phyloP scores from a whole-genome alignment of 2,329 filamentous ascomycete species.

The Fusarium algeriense region DNA sequence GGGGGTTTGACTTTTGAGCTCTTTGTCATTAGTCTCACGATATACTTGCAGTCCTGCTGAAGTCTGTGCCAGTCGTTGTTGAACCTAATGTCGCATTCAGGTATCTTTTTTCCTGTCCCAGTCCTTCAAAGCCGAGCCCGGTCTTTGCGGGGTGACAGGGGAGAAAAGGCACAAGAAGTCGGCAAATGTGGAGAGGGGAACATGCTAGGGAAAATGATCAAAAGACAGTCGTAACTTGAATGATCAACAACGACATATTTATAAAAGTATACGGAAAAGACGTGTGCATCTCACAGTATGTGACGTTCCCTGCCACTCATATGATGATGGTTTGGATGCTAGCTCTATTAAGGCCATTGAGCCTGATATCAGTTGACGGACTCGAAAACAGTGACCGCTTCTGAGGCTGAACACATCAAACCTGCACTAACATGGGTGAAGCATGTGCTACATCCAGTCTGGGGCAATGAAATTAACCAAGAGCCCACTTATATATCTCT shows the following conservation, averaged over 20 bases:
- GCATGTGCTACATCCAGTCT: slow-evolving; percentile 22
- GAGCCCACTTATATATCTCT: slow-evolving; percentile 4
- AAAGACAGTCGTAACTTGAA: neutral
- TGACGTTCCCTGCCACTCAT: neutral
- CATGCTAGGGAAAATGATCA: neutral
- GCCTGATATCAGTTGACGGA: neutral
- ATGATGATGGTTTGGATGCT: neutral
- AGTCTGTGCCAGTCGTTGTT: neutral
- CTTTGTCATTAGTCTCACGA: neutral
- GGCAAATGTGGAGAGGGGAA: slow-evolving; percentile 13
- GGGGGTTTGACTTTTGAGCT: neutral
- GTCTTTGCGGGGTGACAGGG: slow-evolving; percentile 32
- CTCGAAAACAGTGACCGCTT: slow-evolving; percentile 17
- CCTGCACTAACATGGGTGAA: slow-evolving; percentile 9
- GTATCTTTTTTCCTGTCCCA: slow-evolving; percentile 1
- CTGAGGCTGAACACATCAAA: slow-evolving; percentile 29
- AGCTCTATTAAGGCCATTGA: neutral
- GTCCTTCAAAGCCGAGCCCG: neutral
- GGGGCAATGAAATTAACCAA: slow-evolving; percentile 23
- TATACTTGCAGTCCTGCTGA: neutral
- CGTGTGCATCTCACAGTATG: neutral
- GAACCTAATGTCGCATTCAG: neutral
- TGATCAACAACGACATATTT: neutral
- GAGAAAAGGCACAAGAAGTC: neutral
- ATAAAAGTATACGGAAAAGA: neutral